These are phyloP conservation scores for Coemansia sp. DNA, from an alignment of 192 early-diverging fungal species.

Conservation along the genomic window DNA sequence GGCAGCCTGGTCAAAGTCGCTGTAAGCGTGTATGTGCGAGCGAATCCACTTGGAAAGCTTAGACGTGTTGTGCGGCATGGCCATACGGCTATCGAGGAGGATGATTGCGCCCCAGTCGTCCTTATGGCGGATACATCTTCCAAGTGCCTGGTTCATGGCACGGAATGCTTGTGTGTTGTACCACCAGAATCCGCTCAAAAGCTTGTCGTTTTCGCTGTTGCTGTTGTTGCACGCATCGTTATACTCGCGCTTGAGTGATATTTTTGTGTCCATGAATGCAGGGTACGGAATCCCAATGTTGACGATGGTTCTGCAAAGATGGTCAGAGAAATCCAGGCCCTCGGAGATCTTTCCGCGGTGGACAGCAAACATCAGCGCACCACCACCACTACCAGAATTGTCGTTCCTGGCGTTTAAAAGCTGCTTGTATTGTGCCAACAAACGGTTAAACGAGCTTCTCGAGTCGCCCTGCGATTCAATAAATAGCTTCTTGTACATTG, in stretches of 20 bases:
- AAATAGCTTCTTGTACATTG: slow-evolving; percentile 31
- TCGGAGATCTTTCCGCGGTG: slow-evolving; percentile 55
- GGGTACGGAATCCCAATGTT: slow-evolving; percentile 61
- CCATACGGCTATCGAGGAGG: slow-evolving; percentile 55
- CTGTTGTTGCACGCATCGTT: slow-evolving; percentile 28
- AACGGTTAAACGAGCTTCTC: slow-evolving; percentile 37
- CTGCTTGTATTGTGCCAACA: slow-evolving; percentile 9
- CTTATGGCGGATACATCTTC: slow-evolving; percentile 60
- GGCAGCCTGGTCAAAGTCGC: slow-evolving; percentile 19
- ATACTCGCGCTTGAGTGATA: slow-evolving; percentile 56
- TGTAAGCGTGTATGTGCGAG: slow-evolving; percentile 11
- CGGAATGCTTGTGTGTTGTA: slow-evolving; percentile 60
- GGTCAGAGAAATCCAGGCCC: slow-evolving; percentile 51
- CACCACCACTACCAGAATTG: background rate
- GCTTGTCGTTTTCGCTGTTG: background rate
- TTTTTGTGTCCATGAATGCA: slow-evolving; percentile 45
- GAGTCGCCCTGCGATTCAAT: slow-evolving; percentile 40
- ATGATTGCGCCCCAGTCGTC: slow-evolving; percentile 60
- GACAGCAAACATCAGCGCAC: slow-evolving; percentile 51
- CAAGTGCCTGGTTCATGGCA: slow-evolving; percentile 60
- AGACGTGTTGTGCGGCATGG: slow-evolving; percentile 12
- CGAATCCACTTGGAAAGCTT: slow-evolving; percentile 56
- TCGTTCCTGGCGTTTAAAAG: background rate
- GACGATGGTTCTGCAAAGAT: slow-evolving; percentile 51
- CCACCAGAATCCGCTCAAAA: slow-evolving; percentile 52